Base-by-base conservation (phyloP, 2,329 filamentous ascomycete species). In the Microcyclospora pomicola region DNA sequence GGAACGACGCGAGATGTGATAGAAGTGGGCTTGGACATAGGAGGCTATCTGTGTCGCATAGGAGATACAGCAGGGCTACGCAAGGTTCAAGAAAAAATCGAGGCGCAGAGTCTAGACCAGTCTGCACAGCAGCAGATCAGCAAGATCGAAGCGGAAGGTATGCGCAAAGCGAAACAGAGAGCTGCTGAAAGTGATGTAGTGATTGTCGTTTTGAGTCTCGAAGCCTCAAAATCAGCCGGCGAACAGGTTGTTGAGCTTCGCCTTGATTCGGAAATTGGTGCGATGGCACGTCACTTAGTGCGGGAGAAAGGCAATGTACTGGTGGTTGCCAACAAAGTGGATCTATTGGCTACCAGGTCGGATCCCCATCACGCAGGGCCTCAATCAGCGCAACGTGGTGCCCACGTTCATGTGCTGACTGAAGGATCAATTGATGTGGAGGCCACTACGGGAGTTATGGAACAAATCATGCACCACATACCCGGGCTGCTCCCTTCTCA, bases 1-100 rank as follows among this genome's bases (percentile, higher is more conserved):
- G 91, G 91, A 0, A 98, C 91, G 1, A 98, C 91, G 6, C 68
- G 91, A 42, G 91, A 98, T 62, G 79, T 98, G 37, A 80, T 98
- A 9, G 91, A 98, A 63, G 82, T 91, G 1, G 81, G 81, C 19
- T 70, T 98, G 16, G 91, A 98, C 61, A 69, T 98, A 34, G 77
- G 79, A 1, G 91, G 91, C 0, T 98, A 82, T 64, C 75, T 92
- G 35, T 93, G 87, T 59, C 83, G 82, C n/a, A 79, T 98, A 54
- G 87, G 88, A 12, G 91, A 98, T 62, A 96, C 91, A 51, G 91
- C 91, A 14, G 91, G 91, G 1, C 75, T 98, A 48, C 71, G 86
- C 35, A 39, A 45, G 37, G 41, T 43, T 4, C 34, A 42, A 27
- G 16, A 46, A 24, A 32, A 32, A 35, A 40, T 37, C 37, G 39